Percentiles rank a stretch among this genome's conserved stretches.
phyloP scores from a whole-genome alignment of 2,329 filamentous ascomycete genomes.

The Penicillium sclerotiorum region DNA sequence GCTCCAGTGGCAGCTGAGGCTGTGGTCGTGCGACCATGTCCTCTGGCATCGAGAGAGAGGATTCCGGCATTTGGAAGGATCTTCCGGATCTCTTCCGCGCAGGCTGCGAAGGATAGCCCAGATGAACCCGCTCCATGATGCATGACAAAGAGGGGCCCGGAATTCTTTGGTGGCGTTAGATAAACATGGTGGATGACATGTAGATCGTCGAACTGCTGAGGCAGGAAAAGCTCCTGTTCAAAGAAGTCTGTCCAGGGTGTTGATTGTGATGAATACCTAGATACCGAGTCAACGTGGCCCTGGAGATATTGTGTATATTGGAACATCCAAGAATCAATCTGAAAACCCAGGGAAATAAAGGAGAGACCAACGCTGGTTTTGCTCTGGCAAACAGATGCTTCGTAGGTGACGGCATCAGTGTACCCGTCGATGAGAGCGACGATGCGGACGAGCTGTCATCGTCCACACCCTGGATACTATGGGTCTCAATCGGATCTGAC shows the following conservation, averaged over 20 bases:
- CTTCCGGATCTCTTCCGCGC: slow-evolving; percentile 75
- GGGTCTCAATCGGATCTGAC: slow-evolving; percentile 45
- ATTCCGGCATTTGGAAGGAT: slow-evolving; percentile 78
- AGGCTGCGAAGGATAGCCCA: slow-evolving; percentile 84
- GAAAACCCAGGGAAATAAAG: not conserved
- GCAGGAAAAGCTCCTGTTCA: slow-evolving; percentile 78
- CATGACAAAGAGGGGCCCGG: slow-evolving; percentile 83
- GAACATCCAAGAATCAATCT: not conserved
- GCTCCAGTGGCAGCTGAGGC: slow-evolving; percentile 6
- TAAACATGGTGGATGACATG: slow-evolving; percentile 79
- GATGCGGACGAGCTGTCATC: slow-evolving; percentile 74
- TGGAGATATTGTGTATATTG: not conserved
- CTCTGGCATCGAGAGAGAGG: slow-evolving; percentile 81
- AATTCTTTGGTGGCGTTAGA: slow-evolving; percentile 73
- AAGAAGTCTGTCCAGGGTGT: slow-evolving; percentile 90
- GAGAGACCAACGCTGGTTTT: slow-evolving; percentile 58
- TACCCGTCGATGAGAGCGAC: slow-evolving; percentile 90
- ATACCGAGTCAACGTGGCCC: not conserved
- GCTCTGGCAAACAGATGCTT: slow-evolving; percentile 73
- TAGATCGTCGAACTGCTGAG: slow-evolving; percentile 36
- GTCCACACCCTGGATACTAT: slow-evolving; percentile 26
- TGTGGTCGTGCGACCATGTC: slow-evolving; percentile 71
- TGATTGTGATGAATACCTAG: slow-evolving; percentile 52
- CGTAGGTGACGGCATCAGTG: slow-evolving; percentile 77
- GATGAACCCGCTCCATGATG: slow-evolving; percentile 96